Percentiles rank a stretch among this genome's conserved stretches.
These are phyloP conservation scores for Fusarium duplospermum DNA, from an alignment of 2,329 filamentous ascomycete genomes.

Conservation along the genomic window DNA sequence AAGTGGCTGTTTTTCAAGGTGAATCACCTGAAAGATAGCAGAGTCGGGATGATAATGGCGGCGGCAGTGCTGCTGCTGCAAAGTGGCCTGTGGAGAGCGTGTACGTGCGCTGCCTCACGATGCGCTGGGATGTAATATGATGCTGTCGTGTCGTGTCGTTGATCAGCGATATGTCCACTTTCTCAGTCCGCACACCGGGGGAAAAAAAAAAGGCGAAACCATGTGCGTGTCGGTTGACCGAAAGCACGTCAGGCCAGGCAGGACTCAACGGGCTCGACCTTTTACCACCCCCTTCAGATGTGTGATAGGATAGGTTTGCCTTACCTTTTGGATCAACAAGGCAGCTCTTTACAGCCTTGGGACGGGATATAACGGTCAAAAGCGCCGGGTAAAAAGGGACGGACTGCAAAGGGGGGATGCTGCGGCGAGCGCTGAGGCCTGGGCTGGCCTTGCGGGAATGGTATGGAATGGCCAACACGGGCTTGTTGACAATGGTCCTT, in stretches of 20 bases:
- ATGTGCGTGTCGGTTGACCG: conserved; percentile 8
- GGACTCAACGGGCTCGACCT: background rate
- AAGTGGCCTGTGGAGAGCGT: conserved; percentile 10
- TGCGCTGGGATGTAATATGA: conserved; percentile 20
- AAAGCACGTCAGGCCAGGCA: conserved; percentile 13
- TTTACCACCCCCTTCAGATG: background rate
- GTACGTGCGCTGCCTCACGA: conserved; percentile 13
- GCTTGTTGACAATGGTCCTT: conserved; percentile 18
- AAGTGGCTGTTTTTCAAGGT: conserved; percentile 1
- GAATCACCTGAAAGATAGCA: conserved; percentile 23
- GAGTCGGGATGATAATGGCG: background rate
- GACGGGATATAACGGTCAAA: conserved; percentile 14
- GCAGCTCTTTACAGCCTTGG: conserved; percentile 9
- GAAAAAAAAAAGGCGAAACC: conserved; percentile 4
- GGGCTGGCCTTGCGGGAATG: conserved; percentile 1
- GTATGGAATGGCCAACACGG: conserved; percentile 30
- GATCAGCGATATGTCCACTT: conserved; percentile 34
- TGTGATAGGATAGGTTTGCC: background rate
- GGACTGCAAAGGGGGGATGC: background rate
- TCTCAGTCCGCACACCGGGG: conserved; percentile 11
- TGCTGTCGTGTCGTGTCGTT: conserved; percentile 19
- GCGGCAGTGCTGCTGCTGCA: background rate
- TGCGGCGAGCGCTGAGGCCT: background rate
- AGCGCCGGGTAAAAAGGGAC: background rate
- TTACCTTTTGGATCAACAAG: background rate